A percentile compares a stretch with the other conserved stretches of the same genome.
These are phyloP conservation scores for Geum urbanum DNA, from an alignment of 306 rosid species.

Conservation along the genomic window DNA sequence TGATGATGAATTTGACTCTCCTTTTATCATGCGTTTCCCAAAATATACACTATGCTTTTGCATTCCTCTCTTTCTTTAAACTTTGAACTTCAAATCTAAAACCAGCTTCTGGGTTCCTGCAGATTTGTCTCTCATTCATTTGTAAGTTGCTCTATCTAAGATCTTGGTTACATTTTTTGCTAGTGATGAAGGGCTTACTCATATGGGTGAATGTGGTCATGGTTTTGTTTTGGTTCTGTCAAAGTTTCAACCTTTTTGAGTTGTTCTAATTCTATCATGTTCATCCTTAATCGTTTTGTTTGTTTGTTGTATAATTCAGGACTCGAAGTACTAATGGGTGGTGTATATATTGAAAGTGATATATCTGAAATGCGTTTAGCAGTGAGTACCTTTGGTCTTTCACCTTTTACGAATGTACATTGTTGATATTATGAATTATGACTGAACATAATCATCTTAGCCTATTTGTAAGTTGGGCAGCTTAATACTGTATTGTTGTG, in stretches of 20 bases:
- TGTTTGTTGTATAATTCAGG: conserved; percentile 22
- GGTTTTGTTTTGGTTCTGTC: conserved; percentile 1
- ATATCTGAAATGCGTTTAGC: conserved; percentile 24
- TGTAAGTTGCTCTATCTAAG: conserved; percentile 25
- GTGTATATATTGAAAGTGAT: conserved; percentile 22
- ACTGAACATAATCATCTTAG: not conserved
- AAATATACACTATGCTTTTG: not conserved
- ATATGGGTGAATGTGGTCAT: conserved; percentile 6
- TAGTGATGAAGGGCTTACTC: conserved; percentile 4
- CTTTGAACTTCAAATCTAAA: not conserved
- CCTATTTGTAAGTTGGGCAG: not conserved
- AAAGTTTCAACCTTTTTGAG: not conserved
- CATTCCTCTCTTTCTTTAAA: conserved; percentile 13
- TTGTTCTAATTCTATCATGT: not conserved
- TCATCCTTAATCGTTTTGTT: not conserved
- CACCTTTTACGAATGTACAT: not conserved
- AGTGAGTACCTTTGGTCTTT: conserved; percentile 27
- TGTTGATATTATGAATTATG: not conserved
- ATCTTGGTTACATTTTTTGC: conserved; percentile 8
- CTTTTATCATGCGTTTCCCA: conserved; percentile 20
- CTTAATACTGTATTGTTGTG: not conserved
- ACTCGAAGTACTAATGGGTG: conserved; percentile 28
- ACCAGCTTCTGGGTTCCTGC: conserved; percentile 33
- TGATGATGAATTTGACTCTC: conserved; percentile 28
- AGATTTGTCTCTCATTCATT: conserved; percentile 17